These are phyloP conservation scores for Bruguiera parviflora DNA, from an alignment of 345 rosid species.

Conservation along the genomic window DNA sequence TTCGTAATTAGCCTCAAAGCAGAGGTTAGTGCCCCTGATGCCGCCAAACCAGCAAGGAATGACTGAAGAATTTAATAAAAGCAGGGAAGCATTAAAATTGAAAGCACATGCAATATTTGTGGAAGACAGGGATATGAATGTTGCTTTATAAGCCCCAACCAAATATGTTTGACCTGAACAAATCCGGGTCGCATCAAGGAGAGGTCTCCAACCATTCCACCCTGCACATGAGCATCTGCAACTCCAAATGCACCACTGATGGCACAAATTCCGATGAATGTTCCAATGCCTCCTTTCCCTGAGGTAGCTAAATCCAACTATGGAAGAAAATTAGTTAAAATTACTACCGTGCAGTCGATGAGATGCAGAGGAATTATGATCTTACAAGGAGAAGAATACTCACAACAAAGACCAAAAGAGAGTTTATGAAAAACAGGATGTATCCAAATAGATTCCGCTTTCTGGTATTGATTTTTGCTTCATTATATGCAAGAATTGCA, in stretches of 20 bases:
- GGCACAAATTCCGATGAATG: slow-evolving; percentile 61
- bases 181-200: slow-evolving; percentile 65
- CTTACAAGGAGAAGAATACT: slow-evolving; percentile 24
- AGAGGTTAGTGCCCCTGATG: slow-evolving; percentile 75
- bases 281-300: slow-evolving; percentile 70
- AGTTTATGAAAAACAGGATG: slow-evolving; percentile 44
- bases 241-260: slow-evolving; percentile 63
- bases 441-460: slow-evolving; percentile 66
- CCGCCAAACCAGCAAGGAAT: slow-evolving; percentile 59
- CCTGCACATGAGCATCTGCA: slow-evolving; percentile 85
- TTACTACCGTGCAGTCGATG: not conserved
- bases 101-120: not conserved
- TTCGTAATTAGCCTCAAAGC: slow-evolving; percentile 61
- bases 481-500: slow-evolving; percentile 53
- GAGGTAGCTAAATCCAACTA: slow-evolving; percentile 79
- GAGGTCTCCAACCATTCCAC: slow-evolving; percentile 89
- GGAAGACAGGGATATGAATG: not conserved
- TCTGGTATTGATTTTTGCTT: slow-evolving; percentile 69
- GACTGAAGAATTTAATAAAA: slow-evolving; percentile 35
- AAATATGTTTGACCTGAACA: slow-evolving; percentile 49
- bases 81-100: not conserved
- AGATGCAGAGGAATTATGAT: not conserved
- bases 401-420: slow-evolving; percentile 65
- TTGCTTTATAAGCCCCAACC: not conserved
- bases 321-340: not conserved